Percentiles rank a stretch among this genome's conserved stretches.
These are phyloP conservation scores for Curvularia lunata DNA, from an alignment of 2,329 filamentous ascomycete species.

Conservation along the genomic window DNA sequence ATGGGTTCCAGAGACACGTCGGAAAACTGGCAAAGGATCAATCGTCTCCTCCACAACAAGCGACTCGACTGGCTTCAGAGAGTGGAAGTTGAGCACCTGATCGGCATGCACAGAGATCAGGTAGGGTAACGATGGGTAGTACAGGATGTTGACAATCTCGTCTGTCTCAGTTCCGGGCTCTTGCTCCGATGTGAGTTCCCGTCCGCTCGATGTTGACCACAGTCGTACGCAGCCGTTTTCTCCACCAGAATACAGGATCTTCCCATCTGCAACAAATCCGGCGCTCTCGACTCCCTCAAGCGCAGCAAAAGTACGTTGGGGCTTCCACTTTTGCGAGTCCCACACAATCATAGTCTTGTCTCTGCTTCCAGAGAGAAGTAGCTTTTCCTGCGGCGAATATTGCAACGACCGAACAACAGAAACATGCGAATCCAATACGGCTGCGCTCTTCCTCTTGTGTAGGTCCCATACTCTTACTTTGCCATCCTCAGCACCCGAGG, in stretches of 20 bases:
- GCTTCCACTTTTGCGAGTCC: constrained; percentile 86
- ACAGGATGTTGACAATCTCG: constrained; percentile 74
- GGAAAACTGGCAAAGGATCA: constrained; percentile 66
- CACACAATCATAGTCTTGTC: constrained; percentile 95
- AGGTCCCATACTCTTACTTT: constrained; percentile 92
- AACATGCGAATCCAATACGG: constrained; percentile 86
- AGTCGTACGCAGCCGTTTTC: constrained; percentile 81
- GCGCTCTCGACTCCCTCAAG: constrained; percentile 84
- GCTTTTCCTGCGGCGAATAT: constrained; percentile 76
- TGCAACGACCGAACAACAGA: constrained; percentile 90
- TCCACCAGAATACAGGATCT: constrained; percentile 81
- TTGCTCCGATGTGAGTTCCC: constrained; percentile 80
- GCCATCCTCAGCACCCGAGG: constrained; percentile 92
- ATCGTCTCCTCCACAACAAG: constrained; percentile 55
- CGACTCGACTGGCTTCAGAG: constrained; percentile 54
- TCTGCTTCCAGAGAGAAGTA: constrained; percentile 81
- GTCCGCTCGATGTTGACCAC: constrained; percentile 79
- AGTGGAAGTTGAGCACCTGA: constrained; percentile 82
- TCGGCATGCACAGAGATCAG: constrained; percentile 86
- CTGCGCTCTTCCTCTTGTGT: constrained; percentile 77
- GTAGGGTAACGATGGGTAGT: constrained; percentile 68
- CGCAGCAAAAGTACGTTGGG: constrained; percentile 78
- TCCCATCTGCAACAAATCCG: constrained; percentile 76
- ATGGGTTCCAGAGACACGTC: constrained; percentile 91
- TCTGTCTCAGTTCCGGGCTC: constrained; percentile 64